Evolutionary conservation across 2,329 filamentous ascomycete species (phyloP), one percentile per base, ranked within the genome.

Genomic region (Monilinia laxa): DNA sequence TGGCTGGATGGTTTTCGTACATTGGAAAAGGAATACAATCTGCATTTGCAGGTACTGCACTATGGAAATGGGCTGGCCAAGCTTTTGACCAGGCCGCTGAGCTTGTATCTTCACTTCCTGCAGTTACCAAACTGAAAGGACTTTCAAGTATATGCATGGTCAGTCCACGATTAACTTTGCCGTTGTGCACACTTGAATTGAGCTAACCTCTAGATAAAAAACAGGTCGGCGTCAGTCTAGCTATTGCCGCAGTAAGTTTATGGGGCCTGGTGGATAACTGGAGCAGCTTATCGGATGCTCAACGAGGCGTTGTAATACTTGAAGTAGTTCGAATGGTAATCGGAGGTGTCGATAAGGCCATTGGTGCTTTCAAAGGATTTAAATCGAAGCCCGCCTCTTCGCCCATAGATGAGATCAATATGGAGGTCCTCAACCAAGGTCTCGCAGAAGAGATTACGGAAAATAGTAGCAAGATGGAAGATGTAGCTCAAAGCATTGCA

Each of bases 81-180:
- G 53, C 53, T 18, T 55, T 55, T 35, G 53, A 55, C 38, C 16
- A 38, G 20, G 53, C 28, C 16, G 53, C 53, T 35, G 28, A 55
- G 53, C n/a, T 55, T 35, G 11, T 16, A 20, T 31, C 23, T 3
- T 54, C 53, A 2, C 53, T 55, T n/a, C 53, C 53, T 35, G 53
- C 20, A 10, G 53, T 55, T 10, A 14, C 14, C 31, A 55, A 35
- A 23, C 35, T 55, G 20, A 55, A 55, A 35, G 53, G 53, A 18
- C 7, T 55, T 38, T 55, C 53, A 55, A 55, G 53, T 16, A 55
- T 55, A 35, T 55, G 53, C 31, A 55, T 55, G 53, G 53, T 55
- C 9, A 55, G 53, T 38, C 28, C 11, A 28, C 28, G 3, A 16
- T 52, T 16, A 6, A 11, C 20, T 31, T 18, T 55, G 4, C 53